These are phyloP conservation scores for Solanum gandarillasii DNA, from an alignment of 257 asterid genomes.

Conservation along the genomic window DNA sequence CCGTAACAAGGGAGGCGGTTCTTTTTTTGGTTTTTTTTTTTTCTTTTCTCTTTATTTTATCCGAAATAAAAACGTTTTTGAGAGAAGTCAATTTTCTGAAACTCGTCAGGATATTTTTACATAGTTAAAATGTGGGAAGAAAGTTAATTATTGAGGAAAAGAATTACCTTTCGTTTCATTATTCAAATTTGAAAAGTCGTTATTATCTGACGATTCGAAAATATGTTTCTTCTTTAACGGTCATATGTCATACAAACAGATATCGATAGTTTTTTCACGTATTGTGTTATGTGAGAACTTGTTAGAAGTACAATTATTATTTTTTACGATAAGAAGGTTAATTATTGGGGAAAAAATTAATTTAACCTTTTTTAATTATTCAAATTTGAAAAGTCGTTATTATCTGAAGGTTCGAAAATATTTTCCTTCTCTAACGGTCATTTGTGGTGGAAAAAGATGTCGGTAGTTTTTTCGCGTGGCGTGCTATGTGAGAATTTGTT, in stretches of 20 bases:
- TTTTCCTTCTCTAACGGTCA: background rate
- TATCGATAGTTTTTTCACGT: too few relatives aligned
- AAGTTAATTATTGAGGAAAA: too few relatives aligned
- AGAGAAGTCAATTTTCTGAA: background rate
- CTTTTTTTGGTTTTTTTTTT: too few relatives aligned
- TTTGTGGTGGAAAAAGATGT: background rate
- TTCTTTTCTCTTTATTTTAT: background rate
- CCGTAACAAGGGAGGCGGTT: background rate
- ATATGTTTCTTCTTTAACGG: too few relatives aligned
- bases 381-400: too few relatives aligned
- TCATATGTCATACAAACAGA: too few relatives aligned
- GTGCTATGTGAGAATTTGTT: background rate
- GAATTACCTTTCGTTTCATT: fast-evolving
- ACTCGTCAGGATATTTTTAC: background rate
- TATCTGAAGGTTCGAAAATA: too few relatives aligned
- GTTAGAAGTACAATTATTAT: too few relatives aligned
- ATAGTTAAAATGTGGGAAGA: background rate
- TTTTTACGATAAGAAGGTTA: too few relatives aligned
- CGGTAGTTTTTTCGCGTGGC: background rate
- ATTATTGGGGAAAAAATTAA: background rate
- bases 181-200: background rate
- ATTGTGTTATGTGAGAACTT: too few relatives aligned
- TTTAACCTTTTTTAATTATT: too few relatives aligned
- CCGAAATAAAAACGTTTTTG: background rate
- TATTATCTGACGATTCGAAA: background rate